Evolutionary conservation across 345 rosid genomes (phyloP).

Genomic region (Aethionema arabicum): DNA sequence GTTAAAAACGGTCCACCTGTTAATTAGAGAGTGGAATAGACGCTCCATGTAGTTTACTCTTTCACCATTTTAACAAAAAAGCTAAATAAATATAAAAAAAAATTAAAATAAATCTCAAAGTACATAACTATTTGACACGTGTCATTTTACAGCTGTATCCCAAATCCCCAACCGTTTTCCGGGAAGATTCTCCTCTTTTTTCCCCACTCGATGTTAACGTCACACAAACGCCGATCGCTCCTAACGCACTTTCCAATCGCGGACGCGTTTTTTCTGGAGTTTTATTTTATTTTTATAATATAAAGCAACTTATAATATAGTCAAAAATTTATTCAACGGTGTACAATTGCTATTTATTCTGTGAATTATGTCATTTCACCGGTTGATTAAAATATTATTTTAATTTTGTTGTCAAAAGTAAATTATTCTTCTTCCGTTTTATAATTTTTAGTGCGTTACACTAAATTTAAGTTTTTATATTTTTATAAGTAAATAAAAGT

Average conservation of each 20-base stretch:
- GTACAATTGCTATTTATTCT: too few relatives aligned
- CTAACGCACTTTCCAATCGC: conserved; percentile 31
- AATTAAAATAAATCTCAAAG: conserved; percentile 20
- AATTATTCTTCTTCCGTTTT: too few relatives aligned
- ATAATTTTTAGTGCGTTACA: too few relatives aligned
- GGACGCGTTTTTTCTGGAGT: neutral
- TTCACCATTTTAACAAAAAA: neutral
- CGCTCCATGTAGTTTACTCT: conserved; percentile 41
- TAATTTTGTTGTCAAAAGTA: too few relatives aligned
- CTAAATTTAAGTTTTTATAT: too few relatives aligned
- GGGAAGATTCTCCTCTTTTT: conserved; percentile 53
- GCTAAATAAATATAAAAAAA: neutral
- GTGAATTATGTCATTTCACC: too few relatives aligned
- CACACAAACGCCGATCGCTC: conserved; percentile 38
- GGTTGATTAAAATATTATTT: too few relatives aligned
- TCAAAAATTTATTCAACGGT: too few relatives aligned
- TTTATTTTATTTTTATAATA: too few relatives aligned
- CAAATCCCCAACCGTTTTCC: conserved; percentile 71
- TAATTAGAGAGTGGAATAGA: conserved; percentile 41
- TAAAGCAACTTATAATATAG: too few relatives aligned
- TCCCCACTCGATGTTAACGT: conserved; percentile 44
- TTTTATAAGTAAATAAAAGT: too few relatives aligned
- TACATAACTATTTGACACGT: conserved; percentile 58
- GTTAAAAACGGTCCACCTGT: conserved; percentile 34
- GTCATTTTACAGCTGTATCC: conserved; percentile 81